Evolutionary conservation across 1,284 basidiomycete genomes (phyloP).

Genomic region (Apiotrichum porosum): DNA sequence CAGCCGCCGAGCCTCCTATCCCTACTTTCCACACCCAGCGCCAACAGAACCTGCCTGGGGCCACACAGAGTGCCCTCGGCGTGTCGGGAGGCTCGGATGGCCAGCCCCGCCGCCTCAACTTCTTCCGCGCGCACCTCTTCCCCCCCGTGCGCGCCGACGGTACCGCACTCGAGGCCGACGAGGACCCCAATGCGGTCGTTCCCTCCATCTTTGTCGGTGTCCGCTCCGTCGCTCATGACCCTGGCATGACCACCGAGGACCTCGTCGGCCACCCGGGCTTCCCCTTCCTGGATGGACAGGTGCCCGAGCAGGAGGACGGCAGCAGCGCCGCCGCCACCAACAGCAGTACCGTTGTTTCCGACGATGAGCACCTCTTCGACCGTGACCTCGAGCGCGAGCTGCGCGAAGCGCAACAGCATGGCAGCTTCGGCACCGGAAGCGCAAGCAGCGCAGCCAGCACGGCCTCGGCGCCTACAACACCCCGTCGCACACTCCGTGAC

Average conservation of each 20-base stretch:
- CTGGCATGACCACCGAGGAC: slow-evolving; percentile 35
- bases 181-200: slow-evolving; percentile 30
- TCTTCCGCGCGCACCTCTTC: slow-evolving; percentile 48
- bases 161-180: slow-evolving; percentile 5
- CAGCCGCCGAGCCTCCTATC: slow-evolving; percentile 7
- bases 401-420: not conserved
- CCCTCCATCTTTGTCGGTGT: slow-evolving; percentile 47
- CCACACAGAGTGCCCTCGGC: slow-evolving; percentile 6
- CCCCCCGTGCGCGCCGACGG: slow-evolving; percentile 26
- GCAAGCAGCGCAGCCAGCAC: not conserved
- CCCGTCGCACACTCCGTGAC: slow-evolving; percentile 25
- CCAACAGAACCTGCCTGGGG: slow-evolving; percentile 27
- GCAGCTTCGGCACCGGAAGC: not conserved
- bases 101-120: slow-evolving; percentile 40
- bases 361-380: slow-evolving; percentile 6
- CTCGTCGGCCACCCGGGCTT: slow-evolving; percentile 37
- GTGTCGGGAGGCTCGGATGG: slow-evolving; percentile 31
- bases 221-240: slow-evolving; percentile 36
- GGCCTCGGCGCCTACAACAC: not conserved
- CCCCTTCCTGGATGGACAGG: slow-evolving; percentile 39
- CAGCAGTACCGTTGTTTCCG: not conserved
- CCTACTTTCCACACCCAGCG: slow-evolving; percentile 36
- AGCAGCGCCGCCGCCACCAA: not conserved
- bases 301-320: slow-evolving; percentile 10
- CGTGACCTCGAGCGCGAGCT: slow-evolving; percentile 12